These are phyloP conservation scores for Phytophthora uliginosa DNA, from an alignment of 352 stramenopile genomes.

Conservation along the genomic window DNA sequence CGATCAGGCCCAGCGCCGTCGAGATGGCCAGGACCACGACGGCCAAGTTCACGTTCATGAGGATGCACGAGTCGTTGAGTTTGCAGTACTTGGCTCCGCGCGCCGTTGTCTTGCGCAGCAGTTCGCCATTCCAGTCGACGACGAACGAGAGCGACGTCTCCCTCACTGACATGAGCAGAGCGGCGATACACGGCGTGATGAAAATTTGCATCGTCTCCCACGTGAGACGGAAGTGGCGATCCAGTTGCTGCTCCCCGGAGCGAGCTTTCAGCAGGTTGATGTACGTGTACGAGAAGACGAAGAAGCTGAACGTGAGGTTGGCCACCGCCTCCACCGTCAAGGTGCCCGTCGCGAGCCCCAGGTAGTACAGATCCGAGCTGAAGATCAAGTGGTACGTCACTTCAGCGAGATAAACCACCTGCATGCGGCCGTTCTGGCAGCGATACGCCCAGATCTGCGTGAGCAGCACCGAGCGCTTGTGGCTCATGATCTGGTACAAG, in stretches of 20 bases:
- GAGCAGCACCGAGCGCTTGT: no score
- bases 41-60: slow-evolving; percentile 24
- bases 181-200: slow-evolving; percentile 13
- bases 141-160: slow-evolving; percentile 18
- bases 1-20: slow-evolving; percentile 1
- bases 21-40: slow-evolving; percentile 2
- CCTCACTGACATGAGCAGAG: not conserved
- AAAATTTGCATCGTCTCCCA: slow-evolving; percentile 23
- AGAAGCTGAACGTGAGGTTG: slow-evolving; percentile 9
- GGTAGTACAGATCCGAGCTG: not conserved
- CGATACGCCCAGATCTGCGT: no score
- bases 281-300: slow-evolving; percentile 22
- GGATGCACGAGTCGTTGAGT: slow-evolving; percentile 33
- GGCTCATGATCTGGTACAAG: no score
- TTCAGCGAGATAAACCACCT: not conserved
- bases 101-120: slow-evolving; percentile 25
- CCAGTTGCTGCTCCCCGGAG: slow-evolving; percentile 23
- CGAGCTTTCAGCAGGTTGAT: slow-evolving; percentile 19
- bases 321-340: slow-evolving; percentile 19
- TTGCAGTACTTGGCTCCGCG: slow-evolving; percentile 24
- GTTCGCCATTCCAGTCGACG: slow-evolving; percentile 23
- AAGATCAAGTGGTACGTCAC: not conserved
- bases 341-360: slow-evolving; percentile 23
- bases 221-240: slow-evolving; percentile 19
- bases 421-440: not conserved